Conservation (phyloP, 225 moss, liverwort and hornwort genomes). For the Sphagnum tenellum region DNA sequence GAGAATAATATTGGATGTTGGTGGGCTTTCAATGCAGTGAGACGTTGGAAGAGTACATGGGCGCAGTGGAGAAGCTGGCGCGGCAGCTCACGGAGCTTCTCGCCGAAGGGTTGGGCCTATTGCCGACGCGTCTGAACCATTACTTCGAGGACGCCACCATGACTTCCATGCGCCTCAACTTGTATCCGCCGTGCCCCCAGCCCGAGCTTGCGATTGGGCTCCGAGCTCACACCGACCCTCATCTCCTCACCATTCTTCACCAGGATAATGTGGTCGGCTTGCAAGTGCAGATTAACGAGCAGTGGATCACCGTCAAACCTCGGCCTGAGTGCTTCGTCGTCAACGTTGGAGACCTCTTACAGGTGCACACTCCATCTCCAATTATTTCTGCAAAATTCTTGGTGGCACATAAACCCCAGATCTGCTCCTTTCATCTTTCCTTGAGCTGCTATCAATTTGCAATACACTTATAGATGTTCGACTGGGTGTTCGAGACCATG, state of each 20-base stretch:
- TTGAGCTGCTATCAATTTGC: too few relatives aligned
- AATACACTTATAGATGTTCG: too few relatives aligned
- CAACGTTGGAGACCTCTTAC: constrained; percentile 14
- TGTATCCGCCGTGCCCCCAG: constrained; percentile 14
- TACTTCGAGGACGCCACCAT: constrained; percentile 8
- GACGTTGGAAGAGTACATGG: constrained; percentile 10
- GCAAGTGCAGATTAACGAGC: constrained; percentile 9
- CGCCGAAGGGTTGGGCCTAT: constrained; percentile 9
- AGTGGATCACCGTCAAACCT: constrained; percentile 19
- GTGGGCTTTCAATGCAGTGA: constrained; percentile 5
- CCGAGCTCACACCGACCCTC: constrained; percentile 14
- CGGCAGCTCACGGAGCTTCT: constrained; percentile 6
- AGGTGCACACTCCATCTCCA: constrained; percentile 10
- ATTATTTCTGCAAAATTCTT: too few relatives aligned
- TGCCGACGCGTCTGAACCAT: constrained; percentile 8
- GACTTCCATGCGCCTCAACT: constrained; percentile 8
- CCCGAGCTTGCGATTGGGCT: constrained; percentile 11
- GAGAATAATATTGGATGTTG: too few relatives aligned
- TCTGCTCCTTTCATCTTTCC: too few relatives aligned
- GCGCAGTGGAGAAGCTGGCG: constrained; percentile 2
- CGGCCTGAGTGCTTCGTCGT: constrained; percentile 15
- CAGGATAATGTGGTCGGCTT: constrained; percentile 19
- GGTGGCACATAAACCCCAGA: too few relatives aligned
- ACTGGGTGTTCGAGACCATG: too few relatives aligned
- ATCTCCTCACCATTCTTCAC: constrained; percentile 14